phyloP scores from a whole-genome alignment of 192 early-diverging fungal genomes.

The Podila minutissima region DNA sequence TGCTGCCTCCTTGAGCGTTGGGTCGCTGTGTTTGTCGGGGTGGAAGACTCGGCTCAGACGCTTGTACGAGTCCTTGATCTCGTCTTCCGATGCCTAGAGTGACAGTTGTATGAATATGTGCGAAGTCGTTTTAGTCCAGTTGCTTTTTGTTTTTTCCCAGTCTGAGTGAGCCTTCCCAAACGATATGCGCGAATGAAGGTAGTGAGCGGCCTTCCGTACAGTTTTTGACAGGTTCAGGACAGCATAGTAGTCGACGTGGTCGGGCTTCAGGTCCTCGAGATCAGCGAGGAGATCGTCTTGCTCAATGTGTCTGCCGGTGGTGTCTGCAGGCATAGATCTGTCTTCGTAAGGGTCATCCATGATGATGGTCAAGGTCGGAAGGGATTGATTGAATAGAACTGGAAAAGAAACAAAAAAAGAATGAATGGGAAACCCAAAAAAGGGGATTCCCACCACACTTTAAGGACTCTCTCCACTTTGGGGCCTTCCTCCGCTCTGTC shows the following conservation, averaged over 20 bases:
- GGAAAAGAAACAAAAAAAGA: constrained; percentile 1
- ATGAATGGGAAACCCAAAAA: background rate
- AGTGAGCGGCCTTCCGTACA: constrained; percentile 35
- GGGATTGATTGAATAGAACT: background rate
- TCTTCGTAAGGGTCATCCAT: constrained; percentile 52
- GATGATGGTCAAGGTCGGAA: background rate
- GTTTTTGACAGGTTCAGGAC: constrained; percentile 73
- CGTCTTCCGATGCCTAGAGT: constrained; percentile 65
- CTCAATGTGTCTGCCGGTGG: constrained; percentile 5
- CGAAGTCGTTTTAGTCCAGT: background rate
- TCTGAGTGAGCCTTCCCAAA: background rate
- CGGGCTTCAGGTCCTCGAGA: constrained; percentile 53
- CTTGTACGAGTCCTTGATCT: constrained; percentile 81
- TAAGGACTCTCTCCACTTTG: too few species aligned
- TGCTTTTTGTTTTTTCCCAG: background rate
- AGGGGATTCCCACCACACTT: background rate
- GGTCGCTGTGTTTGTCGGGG: constrained; percentile 77
- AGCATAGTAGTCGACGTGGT: constrained; percentile 68
- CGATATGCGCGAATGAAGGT: background rate
- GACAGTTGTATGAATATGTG: background rate
- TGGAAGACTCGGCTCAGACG: constrained; percentile 80
- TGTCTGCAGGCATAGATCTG: constrained; percentile 48
- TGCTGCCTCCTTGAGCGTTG: constrained; percentile 69
- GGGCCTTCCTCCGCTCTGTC: background rate
- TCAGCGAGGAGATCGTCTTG: constrained; percentile 32